phyloP scores from a whole-genome alignment of 768 basidiomycete species.

The Mycena metata region DNA sequence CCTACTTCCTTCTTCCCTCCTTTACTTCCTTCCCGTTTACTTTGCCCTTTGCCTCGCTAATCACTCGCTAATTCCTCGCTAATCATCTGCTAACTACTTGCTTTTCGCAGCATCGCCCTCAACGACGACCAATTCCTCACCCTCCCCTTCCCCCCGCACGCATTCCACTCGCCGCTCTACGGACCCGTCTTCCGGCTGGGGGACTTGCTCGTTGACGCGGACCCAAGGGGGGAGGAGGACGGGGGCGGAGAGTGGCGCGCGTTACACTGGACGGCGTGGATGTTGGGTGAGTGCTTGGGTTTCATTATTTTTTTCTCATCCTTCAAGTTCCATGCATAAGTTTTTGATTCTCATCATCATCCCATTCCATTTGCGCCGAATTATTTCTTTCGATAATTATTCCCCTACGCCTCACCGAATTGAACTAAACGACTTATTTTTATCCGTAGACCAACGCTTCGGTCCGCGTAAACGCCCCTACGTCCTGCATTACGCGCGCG shows the following conservation, averaged over 20 bases:
- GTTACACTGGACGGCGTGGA: slow-evolving; percentile 49
- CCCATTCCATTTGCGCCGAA: no score
- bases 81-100: no score
- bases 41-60: no score
- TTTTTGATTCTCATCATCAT: no score
- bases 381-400: no score
- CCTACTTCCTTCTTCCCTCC: no score
- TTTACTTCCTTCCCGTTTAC: no score
- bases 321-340: no score
- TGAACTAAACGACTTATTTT: not conserved
- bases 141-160: slow-evolving; percentile 44
- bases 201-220: slow-evolving; percentile 45
- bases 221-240: slow-evolving; percentile 34
- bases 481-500: slow-evolving; percentile 55
- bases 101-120: slow-evolving; percentile 45
- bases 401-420: no score
- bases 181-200: slow-evolving; percentile 56
- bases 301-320: no score
- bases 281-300: no score
- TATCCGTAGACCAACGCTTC: slow-evolving; percentile 50
- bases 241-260: slow-evolving; percentile 54
- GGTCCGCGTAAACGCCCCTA: slow-evolving; percentile 54
- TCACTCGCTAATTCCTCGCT: no score
- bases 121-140: slow-evolving; percentile 59
- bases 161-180: slow-evolving; percentile 52